Evolutionary conservation across 2,329 filamentous ascomycete species (phyloP).

Genomic region (Aschersonia sp.): DNA sequence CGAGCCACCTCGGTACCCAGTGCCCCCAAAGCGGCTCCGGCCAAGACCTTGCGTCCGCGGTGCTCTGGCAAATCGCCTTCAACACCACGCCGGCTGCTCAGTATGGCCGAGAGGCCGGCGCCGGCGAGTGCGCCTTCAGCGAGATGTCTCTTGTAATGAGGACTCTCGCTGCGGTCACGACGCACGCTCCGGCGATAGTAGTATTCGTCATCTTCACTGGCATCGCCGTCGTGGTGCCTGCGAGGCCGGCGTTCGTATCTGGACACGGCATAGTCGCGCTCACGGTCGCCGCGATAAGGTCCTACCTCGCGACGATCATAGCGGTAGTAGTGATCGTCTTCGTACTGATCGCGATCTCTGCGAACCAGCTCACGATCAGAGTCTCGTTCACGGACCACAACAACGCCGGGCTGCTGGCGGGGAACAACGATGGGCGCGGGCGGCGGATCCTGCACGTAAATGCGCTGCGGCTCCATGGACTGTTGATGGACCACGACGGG

Average conservation of each 20-base stretch:
- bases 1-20: slow-evolving; percentile 46
- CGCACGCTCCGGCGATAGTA: slow-evolving; percentile 30
- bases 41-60: slow-evolving; percentile 42
- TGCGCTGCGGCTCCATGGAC: slow-evolving; percentile 40
- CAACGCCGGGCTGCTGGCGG: slow-evolving; percentile 27
- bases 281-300: slow-evolving; percentile 18
- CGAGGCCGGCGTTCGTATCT: slow-evolving; percentile 25
- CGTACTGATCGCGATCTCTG: slow-evolving; percentile 19
- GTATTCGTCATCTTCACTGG: slow-evolving; percentile 32
- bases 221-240: slow-evolving; percentile 26
- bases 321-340: slow-evolving; percentile 38
- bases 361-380: slow-evolving; percentile 19
- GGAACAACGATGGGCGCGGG: slow-evolving; percentile 32
- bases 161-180: slow-evolving; percentile 34
- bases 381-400: slow-evolving; percentile 29
- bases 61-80: slow-evolving; percentile 34
- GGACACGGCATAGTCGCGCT: slow-evolving; percentile 15
- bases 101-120: slow-evolving; percentile 44
- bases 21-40: slow-evolving; percentile 48
- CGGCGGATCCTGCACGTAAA: slow-evolving; percentile 44
- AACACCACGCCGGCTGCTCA: slow-evolving; percentile 37
- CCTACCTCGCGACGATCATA: slow-evolving; percentile 29
- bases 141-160: slow-evolving; percentile 42
- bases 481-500: slow-evolving; percentile 44
- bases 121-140: slow-evolving; percentile 52